Base-by-base conservation (phyloP, 257 asterid species). In the Fraxinus pennsylvanica region DNA sequence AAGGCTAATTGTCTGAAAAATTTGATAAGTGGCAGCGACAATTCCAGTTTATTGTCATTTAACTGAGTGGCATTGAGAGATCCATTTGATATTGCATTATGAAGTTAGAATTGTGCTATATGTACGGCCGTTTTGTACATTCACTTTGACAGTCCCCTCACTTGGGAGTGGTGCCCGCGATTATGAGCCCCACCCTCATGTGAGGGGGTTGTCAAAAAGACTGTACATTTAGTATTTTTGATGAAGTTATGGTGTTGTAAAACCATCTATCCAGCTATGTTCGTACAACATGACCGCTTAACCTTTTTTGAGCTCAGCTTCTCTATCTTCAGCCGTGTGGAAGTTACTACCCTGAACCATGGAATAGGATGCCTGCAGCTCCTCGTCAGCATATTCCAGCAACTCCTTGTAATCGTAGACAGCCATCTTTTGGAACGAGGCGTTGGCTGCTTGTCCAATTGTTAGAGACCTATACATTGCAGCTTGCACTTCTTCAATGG, bases 261-360 rank as follows among this genome's bases (percentile, higher is more conserved):
- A 84, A 0, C 88, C 91, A 45, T 89, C 89, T 1, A 82, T 73
- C 54, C 92, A 89, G 4, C 87, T 80, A 35, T 87, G 78, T 43
- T 82, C 86, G 82, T 87, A 87, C 0, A 88, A 83, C 6, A 85
- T 22, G n/a, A 87, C 91, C 4, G 61, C 88, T 85, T 6, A 89
- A 81, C 90, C 90, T 85, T 82, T 85, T 68, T 76, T 85, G n/a
- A 89, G 86, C 72, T 89, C 87, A 0, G 70, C 77, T 75, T 72
- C 75, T 21, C 85, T 66, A 13, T 84, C 81, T 1, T 25, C 0
- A 2, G 82, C 38, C 21, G 74, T 80, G 47, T 85, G 83, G 22
- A 81, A 54, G 29, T 39, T 72, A 66, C 75, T 79, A 6, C 81
- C 85, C 0, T 84, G 87, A 0, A 87, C 91, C 5, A 71, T 68